Conservation (phyloP, 306 rosid genomes). For the Trichosanthes cucumerina region DNA sequence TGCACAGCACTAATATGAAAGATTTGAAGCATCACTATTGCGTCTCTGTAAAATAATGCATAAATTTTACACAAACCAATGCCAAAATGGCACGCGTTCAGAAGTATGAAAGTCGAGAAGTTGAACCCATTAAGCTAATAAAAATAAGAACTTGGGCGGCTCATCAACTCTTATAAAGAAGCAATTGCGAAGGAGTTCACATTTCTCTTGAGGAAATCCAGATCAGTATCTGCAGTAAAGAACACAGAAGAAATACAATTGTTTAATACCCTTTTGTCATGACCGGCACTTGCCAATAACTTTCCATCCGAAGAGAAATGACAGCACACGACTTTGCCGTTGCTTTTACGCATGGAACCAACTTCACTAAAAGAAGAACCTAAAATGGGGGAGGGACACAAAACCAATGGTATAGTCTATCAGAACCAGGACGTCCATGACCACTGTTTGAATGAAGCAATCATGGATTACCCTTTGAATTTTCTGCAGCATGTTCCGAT, state of each 20-base stretch:
- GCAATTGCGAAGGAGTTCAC: slow-evolving; percentile 9
- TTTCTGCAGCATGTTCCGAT: slow-evolving; percentile 69
- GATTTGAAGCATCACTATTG: neutral
- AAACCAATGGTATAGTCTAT: slow-evolving; percentile 15
- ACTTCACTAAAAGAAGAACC: slow-evolving; percentile 76
- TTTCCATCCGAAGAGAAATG: slow-evolving; percentile 98
- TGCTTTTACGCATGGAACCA: slow-evolving; percentile 70
- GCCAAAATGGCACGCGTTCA: neutral
- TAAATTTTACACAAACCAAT: neutral
- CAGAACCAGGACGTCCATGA: slow-evolving; percentile 14
- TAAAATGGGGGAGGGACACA: slow-evolving; percentile 26
- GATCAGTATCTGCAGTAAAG: slow-evolving; percentile 4
- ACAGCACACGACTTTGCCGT: slow-evolving; percentile 77
- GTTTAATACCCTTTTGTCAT: slow-evolving; percentile 80
- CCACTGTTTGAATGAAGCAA: slow-evolving; percentile 17
- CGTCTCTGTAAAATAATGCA: neutral
- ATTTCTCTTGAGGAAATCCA: slow-evolving; percentile 6
- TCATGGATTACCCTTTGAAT: slow-evolving; percentile 58
- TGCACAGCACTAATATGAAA: slow-evolving; percentile 1
- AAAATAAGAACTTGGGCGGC: neutral
- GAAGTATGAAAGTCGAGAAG: neutral
- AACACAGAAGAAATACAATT: slow-evolving; percentile 2
- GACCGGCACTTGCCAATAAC: slow-evolving; percentile 90
- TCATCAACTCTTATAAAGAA: neutral
- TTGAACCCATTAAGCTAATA: neutral